Conservation (phyloP, 495 filamentous ascomycete genomes). For the Penicillium verhagenii region DNA sequence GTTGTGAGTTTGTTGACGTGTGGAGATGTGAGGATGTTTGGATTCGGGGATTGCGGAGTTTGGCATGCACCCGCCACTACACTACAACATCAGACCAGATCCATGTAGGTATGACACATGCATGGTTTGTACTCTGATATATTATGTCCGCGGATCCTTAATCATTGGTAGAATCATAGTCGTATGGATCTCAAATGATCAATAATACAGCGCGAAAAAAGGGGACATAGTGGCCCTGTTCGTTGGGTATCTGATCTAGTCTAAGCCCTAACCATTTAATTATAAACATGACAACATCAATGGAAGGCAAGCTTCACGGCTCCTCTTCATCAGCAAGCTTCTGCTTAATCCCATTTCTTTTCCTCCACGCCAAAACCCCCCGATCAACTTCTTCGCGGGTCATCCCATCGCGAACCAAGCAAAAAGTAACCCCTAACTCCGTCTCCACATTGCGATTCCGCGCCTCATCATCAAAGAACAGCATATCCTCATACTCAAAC, state of each 20-base stretch:
- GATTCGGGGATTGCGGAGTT: constrained; percentile 18
- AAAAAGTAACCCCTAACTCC: constrained; percentile 76
- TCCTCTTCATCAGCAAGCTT: constrained; percentile 18
- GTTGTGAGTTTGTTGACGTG: constrained; percentile 4
- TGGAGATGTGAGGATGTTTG: not conserved
- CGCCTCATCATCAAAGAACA: constrained; percentile 95
- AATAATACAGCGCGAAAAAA: too few species aligned
- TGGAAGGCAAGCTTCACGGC: not conserved
- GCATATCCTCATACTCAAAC: constrained; percentile 71
- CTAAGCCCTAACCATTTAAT: not conserved
- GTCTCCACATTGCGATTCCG: constrained; percentile 84
- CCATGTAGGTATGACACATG: too few species aligned
- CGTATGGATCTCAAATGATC: too few species aligned
- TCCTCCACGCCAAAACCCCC: constrained; percentile 81
- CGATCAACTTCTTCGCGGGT: constrained; percentile 75
- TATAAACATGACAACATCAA: too few species aligned
- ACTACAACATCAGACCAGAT: not conserved
- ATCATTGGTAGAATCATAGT: too few species aligned
- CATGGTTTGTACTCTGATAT: too few species aligned
- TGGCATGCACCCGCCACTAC: too few species aligned
- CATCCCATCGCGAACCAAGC: constrained; percentile 76
- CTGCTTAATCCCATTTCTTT: constrained; percentile 56
- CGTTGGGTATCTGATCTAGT: not conserved
- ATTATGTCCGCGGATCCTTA: too few species aligned
- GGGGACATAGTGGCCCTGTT: too few species aligned